Conservation (phyloP, 2,329 filamentous ascomycete genomes). For the Hymenoscyphus occultus region DNA sequence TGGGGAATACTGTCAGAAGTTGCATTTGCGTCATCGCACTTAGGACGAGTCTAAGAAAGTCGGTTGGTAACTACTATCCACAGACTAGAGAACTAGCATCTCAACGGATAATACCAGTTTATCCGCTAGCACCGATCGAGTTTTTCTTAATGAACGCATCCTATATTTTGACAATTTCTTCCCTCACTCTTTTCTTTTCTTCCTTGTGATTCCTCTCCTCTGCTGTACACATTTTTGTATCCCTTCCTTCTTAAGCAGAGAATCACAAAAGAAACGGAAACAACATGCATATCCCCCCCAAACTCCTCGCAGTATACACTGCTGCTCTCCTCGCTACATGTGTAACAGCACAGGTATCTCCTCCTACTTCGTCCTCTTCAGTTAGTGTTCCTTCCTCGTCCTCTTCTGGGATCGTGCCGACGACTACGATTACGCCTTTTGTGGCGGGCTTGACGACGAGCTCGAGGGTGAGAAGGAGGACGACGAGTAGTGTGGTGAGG, state of each 20-base stretch:
- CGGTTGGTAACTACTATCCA: neutral
- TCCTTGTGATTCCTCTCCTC: too few species aligned
- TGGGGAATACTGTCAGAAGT: neutral
- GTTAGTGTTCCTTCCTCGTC: neutral
- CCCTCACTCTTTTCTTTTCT: too few species aligned
- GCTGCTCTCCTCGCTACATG: neutral
- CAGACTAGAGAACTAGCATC: neutral
- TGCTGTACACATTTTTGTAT: too few species aligned
- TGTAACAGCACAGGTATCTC: neutral
- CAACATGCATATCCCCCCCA: neutral
- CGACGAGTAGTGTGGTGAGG: too few species aligned
- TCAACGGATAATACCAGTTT: neutral
- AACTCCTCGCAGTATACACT: too few species aligned
- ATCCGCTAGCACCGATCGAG: neutral
- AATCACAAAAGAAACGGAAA: too few species aligned
- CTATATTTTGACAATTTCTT: too few species aligned
- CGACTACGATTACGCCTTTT: too few species aligned
- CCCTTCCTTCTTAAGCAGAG: too few species aligned
- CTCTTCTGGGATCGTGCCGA: neutral
- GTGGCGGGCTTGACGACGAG: too few species aligned
- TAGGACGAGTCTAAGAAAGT: neutral
- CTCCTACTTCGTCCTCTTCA: neutral
- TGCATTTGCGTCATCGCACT: neutral
- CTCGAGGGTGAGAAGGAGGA: too few species aligned
- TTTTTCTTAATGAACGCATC: neutral